Percentiles rank a stretch among this genome's conserved stretches.
These are phyloP conservation scores for Diutina pseudorugosa DNA, from an alignment of 1,139 yeast genomes.

Conservation along the genomic window DNA sequence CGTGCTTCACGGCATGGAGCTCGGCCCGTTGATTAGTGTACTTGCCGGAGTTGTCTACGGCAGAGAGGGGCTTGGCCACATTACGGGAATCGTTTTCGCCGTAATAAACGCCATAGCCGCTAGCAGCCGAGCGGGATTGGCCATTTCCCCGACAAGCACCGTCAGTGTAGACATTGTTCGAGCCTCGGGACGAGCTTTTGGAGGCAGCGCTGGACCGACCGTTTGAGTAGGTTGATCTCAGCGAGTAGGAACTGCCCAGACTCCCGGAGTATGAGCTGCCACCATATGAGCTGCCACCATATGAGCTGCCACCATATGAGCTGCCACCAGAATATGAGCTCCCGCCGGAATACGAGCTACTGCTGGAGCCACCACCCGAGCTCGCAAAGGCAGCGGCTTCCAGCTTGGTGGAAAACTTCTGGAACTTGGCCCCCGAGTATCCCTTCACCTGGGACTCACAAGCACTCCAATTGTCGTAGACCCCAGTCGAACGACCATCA, in stretches of 20 bases:
- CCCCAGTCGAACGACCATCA: slow-evolving; percentile 41
- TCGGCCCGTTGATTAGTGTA: neutral
- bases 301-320: neutral
- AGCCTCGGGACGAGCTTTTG: too few species aligned
- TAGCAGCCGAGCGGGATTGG: neutral
- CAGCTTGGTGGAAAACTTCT: slow-evolving; percentile 31
- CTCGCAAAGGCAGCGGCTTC: slow-evolving; percentile 26
- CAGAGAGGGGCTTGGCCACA: neutral
- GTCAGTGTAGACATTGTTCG: neutral
- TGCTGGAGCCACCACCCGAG: too few species aligned
- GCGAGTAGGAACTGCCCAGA: neutral
- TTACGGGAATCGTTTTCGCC: neutral
- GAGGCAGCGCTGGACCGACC: neutral
- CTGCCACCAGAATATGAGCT: neutral
- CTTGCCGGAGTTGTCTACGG: neutral
- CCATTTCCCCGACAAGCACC: slow-evolving; percentile 4
- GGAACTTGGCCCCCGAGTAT: slow-evolving; percentile 39
- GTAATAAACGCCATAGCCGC: neutral
- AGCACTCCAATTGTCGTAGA: slow-evolving; percentile 39
- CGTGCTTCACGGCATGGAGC: neutral
- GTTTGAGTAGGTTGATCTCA: too few species aligned
- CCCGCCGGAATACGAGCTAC: too few species aligned
- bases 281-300: neutral
- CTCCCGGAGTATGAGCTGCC: neutral
- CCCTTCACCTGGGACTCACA: slow-evolving; percentile 38